phyloP scores from a whole-genome alignment of 345 rosid species.

The Eucalyptus sideroxylon region DNA sequence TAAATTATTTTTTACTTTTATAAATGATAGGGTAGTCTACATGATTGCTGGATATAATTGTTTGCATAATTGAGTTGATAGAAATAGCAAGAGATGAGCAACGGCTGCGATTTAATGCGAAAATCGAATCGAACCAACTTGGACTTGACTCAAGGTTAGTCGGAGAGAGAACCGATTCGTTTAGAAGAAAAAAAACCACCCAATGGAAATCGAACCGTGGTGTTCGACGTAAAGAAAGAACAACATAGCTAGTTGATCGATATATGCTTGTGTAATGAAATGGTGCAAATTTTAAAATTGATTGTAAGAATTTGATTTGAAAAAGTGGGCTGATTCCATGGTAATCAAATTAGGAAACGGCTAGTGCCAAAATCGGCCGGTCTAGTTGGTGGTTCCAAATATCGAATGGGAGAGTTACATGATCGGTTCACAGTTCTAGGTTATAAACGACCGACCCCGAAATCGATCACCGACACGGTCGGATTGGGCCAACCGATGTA shows the following conservation, averaged over 20 bases:
- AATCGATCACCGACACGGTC: neutral
- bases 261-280: neutral
- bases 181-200: neutral
- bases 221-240: neutral
- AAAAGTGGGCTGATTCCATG: neutral
- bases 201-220: neutral
- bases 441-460: neutral
- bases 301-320: neutral
- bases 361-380: neutral
- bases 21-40: neutral
- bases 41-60: neutral
- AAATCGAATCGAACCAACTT: rapidly evolving
- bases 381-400: neutral
- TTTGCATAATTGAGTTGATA: neutral
- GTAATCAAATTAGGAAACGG: neutral
- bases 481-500: neutral
- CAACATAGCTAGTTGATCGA: neutral
- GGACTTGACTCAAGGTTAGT: neutral
- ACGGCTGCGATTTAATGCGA: rapidly evolving
- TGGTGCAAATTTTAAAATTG: neutral
- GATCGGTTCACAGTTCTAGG: too few relatives aligned
- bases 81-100: neutral
- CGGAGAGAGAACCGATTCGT: neutral
- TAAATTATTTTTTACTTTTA: neutral
- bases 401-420: neutral